Base-by-base conservation (phyloP, 73 alveolate species). In the Urostyla sp. region DNA sequence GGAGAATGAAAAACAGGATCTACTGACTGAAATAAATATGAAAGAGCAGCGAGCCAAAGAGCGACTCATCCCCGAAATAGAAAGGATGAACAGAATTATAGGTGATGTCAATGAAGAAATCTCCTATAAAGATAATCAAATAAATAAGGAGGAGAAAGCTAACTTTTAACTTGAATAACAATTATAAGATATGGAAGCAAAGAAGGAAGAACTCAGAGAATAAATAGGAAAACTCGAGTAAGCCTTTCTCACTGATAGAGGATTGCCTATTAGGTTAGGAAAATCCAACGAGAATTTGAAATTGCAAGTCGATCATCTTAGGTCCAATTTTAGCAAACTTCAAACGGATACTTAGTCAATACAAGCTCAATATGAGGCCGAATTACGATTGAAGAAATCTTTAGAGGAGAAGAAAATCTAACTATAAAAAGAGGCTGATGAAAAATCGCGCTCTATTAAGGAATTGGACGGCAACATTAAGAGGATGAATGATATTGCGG, bases 241-340 rank as follows among this genome's bases (percentile, higher is more conserved):
- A 54, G 90, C 88, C 46, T 87, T 57, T 60, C 34, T 86, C 36
- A 75, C 90, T 74, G 94, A 72, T 50, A 85, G 87, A 37, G 95
- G 88, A 43, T 96, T 90, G 37, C 98, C 98, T 0, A 69, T 54
- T 27, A 61, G 98, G 27, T 69, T 80, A 38, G 85, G 88, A 24
- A 92, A 92, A 52, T 75, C 77, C 37, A 92, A 95, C 35, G 92
- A 90, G 35, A 92, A 90, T 75, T 55, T 90, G n/a, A 63, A 87
- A 49, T 63, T 87, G 78, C 96, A 60, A 31, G 87, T 75, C 8
- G 81, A 90, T 15, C 83, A 79, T 23, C 80, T 87, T 24, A 66
- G 75, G 58, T 67, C 74, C 27, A 92, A 90, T 32, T 46, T 74
- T 1, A 78, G 74, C 51, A 66, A 57, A 43, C 50, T 73, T 31